These are phyloP conservation scores for Apiotrichum brassicae DNA, from an alignment of 1,284 basidiomycete genomes.

Conservation along the genomic window DNA sequence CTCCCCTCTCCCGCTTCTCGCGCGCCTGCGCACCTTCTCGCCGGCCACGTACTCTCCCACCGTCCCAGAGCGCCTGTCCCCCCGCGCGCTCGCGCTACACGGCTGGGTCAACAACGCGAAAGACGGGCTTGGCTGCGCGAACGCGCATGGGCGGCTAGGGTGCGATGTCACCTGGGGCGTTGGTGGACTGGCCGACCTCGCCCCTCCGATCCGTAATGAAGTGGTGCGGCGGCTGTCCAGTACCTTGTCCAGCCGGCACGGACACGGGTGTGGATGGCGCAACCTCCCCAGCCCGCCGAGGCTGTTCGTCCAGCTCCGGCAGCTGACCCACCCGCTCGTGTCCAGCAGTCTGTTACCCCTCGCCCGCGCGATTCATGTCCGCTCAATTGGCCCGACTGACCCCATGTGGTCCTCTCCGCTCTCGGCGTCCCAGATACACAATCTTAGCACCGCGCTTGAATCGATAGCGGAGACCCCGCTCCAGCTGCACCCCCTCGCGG, in stretches of 20 bases:
- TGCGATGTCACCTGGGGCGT: conserved; percentile 12
- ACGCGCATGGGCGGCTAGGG: conserved; percentile 15
- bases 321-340: conserved; percentile 24
- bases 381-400: conserved; percentile 10
- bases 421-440: not conserved
- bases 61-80: conserved; percentile 14
- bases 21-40: conserved; percentile 28
- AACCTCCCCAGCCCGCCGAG: conserved; percentile 1
- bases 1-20: conserved; percentile 32
- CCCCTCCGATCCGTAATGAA: conserved; percentile 12
- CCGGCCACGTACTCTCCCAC: conserved; percentile 15
- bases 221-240: conserved; percentile 22
- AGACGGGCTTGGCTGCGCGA: conserved; percentile 22
- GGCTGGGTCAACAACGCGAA: conserved; percentile 27
- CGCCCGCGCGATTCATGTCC: conserved; percentile 16
- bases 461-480: not conserved
- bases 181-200: conserved; percentile 4
- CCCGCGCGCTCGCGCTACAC: conserved; percentile 17
- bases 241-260: conserved; percentile 20
- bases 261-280: conserved; percentile 27
- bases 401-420: conserved; percentile 6
- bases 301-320: conserved; percentile 19
- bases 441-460: conserved; percentile 1
- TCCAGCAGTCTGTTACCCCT: conserved; percentile 22
- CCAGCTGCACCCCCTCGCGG: conserved; percentile 6